Evolutionary conservation across 2,329 filamentous ascomycete species (phyloP).

Genomic region (Herpomyces periplanetae): DNA sequence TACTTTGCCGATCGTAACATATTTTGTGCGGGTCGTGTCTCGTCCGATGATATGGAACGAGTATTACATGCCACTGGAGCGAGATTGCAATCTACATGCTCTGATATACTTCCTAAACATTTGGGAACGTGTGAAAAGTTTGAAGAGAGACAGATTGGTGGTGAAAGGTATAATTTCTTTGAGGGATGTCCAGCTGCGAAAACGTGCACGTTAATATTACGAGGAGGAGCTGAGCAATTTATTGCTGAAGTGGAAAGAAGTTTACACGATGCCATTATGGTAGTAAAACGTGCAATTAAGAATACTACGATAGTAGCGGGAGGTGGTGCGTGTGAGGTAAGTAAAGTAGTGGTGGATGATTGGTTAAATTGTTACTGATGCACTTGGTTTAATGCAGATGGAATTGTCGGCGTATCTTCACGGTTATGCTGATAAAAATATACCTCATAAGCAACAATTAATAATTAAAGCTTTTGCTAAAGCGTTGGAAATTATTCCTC

Average conservation of each 20-base stretch:
- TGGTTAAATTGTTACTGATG: background rate
- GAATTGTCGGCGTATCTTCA: constrained; percentile 79
- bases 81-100: constrained; percentile 74
- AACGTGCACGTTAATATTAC: constrained; percentile 78
- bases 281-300: constrained; percentile 87
- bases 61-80: constrained; percentile 81
- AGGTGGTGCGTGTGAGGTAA: constrained; percentile 42
- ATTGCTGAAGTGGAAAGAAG: constrained; percentile 94
- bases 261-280: constrained; percentile 97
- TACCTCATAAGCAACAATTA: constrained; percentile 73
- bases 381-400: constrained; percentile 15
- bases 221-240: constrained; percentile 90
- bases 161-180: constrained; percentile 94
- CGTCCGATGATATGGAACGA: constrained; percentile 69
- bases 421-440: constrained; percentile 59
- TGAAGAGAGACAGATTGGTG: constrained; percentile 84
- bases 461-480: constrained; percentile 96
- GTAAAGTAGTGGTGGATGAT: background rate
- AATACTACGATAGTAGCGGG: constrained; percentile 81
- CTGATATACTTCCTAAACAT: constrained; percentile 57
- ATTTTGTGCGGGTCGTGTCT: constrained; percentile 82
- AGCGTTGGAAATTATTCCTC: constrained; percentile 75
- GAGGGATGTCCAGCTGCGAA: constrained; percentile 77
- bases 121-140: constrained; percentile 63
- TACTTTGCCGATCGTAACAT: constrained; percentile 91